Evolutionary conservation across 139 green algal genomes (phyloP).

Genomic region (Parachlorella kessleri): DNA sequence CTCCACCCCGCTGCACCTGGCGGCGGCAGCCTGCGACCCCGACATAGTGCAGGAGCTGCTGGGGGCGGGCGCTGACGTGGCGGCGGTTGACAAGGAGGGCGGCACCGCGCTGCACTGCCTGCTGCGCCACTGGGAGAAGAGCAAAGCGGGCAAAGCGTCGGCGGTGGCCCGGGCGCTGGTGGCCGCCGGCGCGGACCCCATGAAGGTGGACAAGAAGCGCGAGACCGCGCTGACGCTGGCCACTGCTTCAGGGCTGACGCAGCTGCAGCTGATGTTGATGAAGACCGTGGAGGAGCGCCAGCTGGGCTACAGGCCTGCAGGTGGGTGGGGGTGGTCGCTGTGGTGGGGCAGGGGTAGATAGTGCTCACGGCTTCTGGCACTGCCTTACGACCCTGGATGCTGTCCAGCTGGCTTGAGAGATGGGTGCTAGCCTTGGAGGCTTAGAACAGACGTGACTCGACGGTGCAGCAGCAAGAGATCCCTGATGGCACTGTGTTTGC

Average conservation of each 20-base stretch:
- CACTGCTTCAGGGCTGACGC: background rate
- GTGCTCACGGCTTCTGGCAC: too few relatives aligned
- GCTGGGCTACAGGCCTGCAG: too few relatives aligned
- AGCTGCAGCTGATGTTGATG: background rate
- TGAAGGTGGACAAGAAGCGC: background rate
- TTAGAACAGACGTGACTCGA: too few relatives aligned
- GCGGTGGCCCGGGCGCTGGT: background rate
- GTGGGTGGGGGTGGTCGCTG: too few relatives aligned
- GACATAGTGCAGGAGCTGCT: background rate
- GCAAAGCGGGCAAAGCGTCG: background rate
- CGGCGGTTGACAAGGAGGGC: background rate
- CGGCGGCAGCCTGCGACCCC: background rate
- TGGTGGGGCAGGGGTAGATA: too few relatives aligned
- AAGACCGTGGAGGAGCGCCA: background rate
- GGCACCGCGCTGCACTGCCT: background rate
- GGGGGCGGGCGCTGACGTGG: background rate
- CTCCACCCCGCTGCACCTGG: background rate
- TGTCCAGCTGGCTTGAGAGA: too few relatives aligned
- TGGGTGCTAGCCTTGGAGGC: too few relatives aligned
- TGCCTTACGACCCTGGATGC: too few relatives aligned
- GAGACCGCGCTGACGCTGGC: background rate
- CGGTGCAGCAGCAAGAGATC: too few relatives aligned
- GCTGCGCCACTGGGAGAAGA: background rate
- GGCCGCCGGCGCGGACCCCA: background rate
- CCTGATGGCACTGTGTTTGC: too few relatives aligned